A percentile compares a stretch with the other conserved stretches of the same genome.
phyloP scores from a whole-genome alignment of 768 basidiomycete species.

The Tylopilus subfusipes region DNA sequence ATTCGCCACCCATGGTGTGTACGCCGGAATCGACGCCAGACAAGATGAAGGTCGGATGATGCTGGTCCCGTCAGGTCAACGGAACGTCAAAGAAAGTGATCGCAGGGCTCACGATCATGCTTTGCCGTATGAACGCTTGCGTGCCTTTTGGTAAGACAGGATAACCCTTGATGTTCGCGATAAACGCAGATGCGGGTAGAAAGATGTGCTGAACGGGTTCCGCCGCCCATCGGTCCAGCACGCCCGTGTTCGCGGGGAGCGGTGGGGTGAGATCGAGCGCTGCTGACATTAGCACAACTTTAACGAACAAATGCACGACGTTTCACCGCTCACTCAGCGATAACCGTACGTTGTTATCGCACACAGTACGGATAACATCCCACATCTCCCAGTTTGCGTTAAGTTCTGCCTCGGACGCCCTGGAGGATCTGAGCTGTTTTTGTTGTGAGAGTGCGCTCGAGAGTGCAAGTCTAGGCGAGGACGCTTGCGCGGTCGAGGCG shows the following conservation, averaged over 20 bases:
- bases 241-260: constrained; percentile 70
- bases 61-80: constrained; percentile 44
- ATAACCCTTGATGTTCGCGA: constrained; percentile 94
- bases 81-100: constrained; percentile 13
- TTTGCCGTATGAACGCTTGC: constrained; percentile 85
- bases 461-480: constrained; percentile 16
- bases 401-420: constrained; percentile 52
- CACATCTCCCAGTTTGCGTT: constrained; percentile 97
- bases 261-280: constrained; percentile 91
- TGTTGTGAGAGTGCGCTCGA: constrained; percentile 27
- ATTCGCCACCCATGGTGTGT: constrained; percentile 80
- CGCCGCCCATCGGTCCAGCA: constrained; percentile 85
- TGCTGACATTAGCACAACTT: constrained; percentile 34
- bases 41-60: constrained; percentile 81
- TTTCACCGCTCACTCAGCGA: constrained; percentile 68
- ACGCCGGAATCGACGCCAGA: constrained; percentile 58
- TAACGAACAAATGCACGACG: neutral
- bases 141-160: constrained; percentile 93
- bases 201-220: constrained; percentile 90
- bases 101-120: constrained; percentile 67
- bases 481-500: constrained; percentile 17
- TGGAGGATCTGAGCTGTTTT: constrained; percentile 26
- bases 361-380: constrained; percentile 90
- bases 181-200: constrained; percentile 87
- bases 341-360: constrained; percentile 74